These are phyloP conservation scores for Heliamphora exappendiculata DNA, from an alignment of 148 eudicot species.

Conservation along the genomic window DNA sequence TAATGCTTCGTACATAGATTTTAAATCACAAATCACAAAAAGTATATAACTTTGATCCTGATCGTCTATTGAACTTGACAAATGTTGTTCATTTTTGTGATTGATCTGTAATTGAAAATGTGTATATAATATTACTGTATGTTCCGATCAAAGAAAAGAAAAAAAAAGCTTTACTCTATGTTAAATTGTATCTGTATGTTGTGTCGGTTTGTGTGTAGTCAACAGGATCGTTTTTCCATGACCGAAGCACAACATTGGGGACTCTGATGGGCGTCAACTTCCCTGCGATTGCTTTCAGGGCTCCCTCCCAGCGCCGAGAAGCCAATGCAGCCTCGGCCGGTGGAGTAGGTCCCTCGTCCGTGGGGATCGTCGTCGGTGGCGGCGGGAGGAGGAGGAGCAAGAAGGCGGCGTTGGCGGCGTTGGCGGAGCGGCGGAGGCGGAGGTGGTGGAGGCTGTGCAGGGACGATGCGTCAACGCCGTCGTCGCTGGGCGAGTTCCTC, in stretches of 20 bases:
- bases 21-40: too few relatives aligned
- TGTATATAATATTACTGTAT: too few relatives aligned
- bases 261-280: constrained; percentile 50
- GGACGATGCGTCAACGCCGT: constrained; percentile 28
- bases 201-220: constrained; percentile 22
- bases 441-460: constrained; percentile 45
- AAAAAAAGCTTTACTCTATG: too few relatives aligned
- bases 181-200: not conserved
- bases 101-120: too few relatives aligned
- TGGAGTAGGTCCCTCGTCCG: not conserved
- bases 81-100: too few relatives aligned
- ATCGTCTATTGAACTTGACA: too few relatives aligned
- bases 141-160: too few relatives aligned
- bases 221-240: constrained; percentile 57
- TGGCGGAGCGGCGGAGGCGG: constrained; percentile 22
- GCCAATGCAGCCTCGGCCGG: not conserved
- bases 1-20: too few relatives aligned
- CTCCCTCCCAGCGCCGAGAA: constrained; percentile 28
- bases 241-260: constrained; percentile 47
- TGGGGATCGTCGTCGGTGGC: not conserved
- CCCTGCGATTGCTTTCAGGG: constrained; percentile 32
- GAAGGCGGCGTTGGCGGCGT: constrained; percentile 12
- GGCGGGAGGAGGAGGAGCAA: constrained; percentile 3
- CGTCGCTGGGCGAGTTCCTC: constrained; percentile 44
- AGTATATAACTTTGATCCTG: too few relatives aligned